phyloP scores from a whole-genome alignment of 192 early-diverging fungal species.

The Coemansia sp. region DNA sequence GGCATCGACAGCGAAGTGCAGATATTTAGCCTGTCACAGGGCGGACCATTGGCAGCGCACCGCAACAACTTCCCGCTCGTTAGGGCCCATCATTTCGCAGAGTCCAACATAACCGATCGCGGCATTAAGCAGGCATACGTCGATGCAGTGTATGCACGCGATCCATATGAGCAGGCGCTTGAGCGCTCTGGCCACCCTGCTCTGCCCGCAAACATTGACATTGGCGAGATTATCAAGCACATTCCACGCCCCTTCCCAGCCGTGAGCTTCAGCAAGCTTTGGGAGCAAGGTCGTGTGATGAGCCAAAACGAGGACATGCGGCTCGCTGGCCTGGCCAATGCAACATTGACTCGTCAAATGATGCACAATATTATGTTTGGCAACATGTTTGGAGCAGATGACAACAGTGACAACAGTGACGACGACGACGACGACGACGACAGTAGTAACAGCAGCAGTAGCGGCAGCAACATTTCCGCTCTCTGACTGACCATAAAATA shows the following conservation, averaged over 20 bases:
- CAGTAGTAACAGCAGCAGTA: conserved; percentile 1
- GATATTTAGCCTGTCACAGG: conserved; percentile 60
- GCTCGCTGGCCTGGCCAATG: conserved; percentile 15
- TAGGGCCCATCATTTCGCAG: conserved; percentile 15
- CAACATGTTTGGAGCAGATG: conserved; percentile 8
- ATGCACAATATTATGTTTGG: conserved; percentile 28
- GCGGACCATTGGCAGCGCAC: conserved; percentile 37
- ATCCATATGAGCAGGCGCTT: conserved; percentile 37
- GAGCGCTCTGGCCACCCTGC: conserved; percentile 14
- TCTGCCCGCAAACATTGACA: conserved; percentile 13
- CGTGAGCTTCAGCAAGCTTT: conserved; percentile 23
- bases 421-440: conserved; percentile 14
- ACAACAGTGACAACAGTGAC: neutral
- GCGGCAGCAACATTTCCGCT: neutral
- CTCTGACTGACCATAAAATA: neutral
- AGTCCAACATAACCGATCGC: conserved; percentile 7
- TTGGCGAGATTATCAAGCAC: neutral
- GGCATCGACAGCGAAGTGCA: conserved; percentile 79
- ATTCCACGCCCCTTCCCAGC: conserved; percentile 27
- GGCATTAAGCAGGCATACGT: conserved; percentile 13
- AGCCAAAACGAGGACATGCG: conserved; percentile 38
- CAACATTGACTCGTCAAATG: conserved; percentile 32
- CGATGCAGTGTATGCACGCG: conserved; percentile 20
- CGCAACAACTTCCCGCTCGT: conserved; percentile 41
- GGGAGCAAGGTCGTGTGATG: conserved; percentile 20